These are phyloP conservation scores for Aspergillus sp. DNA, from an alignment of 2,329 filamentous ascomycete species.

Conservation along the genomic window DNA sequence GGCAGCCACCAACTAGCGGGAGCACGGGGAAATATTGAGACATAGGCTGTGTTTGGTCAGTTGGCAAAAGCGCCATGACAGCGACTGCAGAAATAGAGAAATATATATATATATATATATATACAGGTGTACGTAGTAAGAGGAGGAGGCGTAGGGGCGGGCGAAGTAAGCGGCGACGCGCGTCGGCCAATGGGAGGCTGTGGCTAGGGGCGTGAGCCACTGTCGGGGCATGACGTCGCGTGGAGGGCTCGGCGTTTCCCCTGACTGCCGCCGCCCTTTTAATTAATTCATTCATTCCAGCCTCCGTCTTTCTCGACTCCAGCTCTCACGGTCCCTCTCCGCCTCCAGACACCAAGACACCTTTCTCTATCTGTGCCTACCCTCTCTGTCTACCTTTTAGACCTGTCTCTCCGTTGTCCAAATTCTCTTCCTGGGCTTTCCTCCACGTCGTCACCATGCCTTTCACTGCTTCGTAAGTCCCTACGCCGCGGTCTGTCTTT, in stretches of 20 bases:
- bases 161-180: too few relatives aligned
- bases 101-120: too few relatives aligned
- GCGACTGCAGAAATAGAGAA: too few relatives aligned
- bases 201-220: background rate
- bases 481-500: background rate
- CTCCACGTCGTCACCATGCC: slow-evolving; percentile 29
- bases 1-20: too few relatives aligned
- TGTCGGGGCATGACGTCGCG: background rate
- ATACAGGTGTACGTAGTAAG: too few relatives aligned
- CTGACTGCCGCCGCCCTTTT: slow-evolving; percentile 5
- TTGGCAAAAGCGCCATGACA: too few relatives aligned
- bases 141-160: too few relatives aligned
- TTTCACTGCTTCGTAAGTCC: slow-evolving; percentile 44
- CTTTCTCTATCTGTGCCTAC: slow-evolving; percentile 5
- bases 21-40: too few relatives aligned
- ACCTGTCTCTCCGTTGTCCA: slow-evolving; percentile 17
- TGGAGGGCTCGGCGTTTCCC: background rate
- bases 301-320: too few relatives aligned
- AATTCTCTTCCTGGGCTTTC: background rate
- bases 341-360: too few relatives aligned
- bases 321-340: too few relatives aligned
- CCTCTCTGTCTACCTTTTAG: slow-evolving; percentile 3
- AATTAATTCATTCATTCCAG: slow-evolving; percentile 2
- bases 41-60: too few relatives aligned
- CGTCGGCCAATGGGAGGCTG: background rate